Evolutionary conservation across 139 green algal species (phyloP).

Genomic region (Prasinococcaceae sp.): DNA sequence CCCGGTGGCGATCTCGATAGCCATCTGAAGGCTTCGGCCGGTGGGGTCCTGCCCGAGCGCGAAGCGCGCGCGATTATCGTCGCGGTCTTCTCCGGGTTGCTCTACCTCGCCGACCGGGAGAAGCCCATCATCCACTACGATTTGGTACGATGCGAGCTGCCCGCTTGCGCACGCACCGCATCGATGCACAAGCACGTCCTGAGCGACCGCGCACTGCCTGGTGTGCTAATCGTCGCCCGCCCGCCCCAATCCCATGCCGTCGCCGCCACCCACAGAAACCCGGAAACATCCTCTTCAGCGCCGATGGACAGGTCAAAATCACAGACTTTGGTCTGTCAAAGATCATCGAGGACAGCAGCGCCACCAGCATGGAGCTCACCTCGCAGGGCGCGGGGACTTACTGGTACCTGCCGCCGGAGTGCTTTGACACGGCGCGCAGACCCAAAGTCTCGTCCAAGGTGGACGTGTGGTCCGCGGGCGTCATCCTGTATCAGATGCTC

Average conservation of each 20-base stretch:
- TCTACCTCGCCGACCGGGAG: constrained; percentile 14
- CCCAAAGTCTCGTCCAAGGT: constrained; percentile 85
- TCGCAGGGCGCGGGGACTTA: constrained; percentile 84
- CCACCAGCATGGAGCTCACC: constrained; percentile 71
- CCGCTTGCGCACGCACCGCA: too few relatives aligned
- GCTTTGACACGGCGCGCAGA: constrained; percentile 44
- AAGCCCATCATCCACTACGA: constrained; percentile 79
- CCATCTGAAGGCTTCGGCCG: constrained; percentile 35
- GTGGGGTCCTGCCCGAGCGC: constrained; percentile 53
- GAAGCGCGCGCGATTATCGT: constrained; percentile 60
- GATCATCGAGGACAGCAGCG: constrained; percentile 18
- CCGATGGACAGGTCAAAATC: constrained; percentile 66
- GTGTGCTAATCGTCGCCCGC: too few relatives aligned
- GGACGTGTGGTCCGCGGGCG: constrained; percentile 77
- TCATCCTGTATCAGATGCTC: constrained; percentile 92
- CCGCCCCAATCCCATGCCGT: too few relatives aligned
- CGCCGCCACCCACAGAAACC: too few relatives aligned
- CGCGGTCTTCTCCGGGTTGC: constrained; percentile 28
- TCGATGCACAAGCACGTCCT: too few relatives aligned
- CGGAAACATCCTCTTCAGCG: constrained; percentile 90
- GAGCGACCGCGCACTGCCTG: too few relatives aligned
- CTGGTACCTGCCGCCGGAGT: constrained; percentile 70
- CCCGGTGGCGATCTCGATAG: constrained; percentile 67
- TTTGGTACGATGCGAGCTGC: too few relatives aligned
- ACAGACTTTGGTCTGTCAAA: constrained; percentile 94